These are phyloP conservation scores for Coniferiporia weirii DNA, from an alignment of 1,284 basidiomycete genomes.

Conservation along the genomic window DNA sequence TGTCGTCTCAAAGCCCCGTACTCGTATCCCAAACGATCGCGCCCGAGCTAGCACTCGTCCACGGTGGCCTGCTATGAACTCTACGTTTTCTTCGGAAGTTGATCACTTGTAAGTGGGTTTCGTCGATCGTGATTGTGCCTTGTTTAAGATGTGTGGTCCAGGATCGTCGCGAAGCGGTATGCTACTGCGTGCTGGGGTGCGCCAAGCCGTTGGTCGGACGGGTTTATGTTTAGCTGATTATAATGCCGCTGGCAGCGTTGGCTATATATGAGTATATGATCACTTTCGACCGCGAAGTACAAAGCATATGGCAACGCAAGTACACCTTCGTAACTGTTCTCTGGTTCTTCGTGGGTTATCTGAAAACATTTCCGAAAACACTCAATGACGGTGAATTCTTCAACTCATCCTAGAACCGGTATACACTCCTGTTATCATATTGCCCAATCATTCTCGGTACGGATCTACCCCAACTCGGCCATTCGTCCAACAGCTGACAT, in stretches of 20 bases:
- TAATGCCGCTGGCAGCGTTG: not conserved
- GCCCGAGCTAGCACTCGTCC: not conserved
- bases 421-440: conserved; percentile 3
- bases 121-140: not conserved
- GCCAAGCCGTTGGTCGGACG: not conserved
- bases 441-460: not conserved
- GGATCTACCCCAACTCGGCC: not conserved
- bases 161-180: conserved; percentile 6
- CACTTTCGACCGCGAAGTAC: conserved; percentile 5
- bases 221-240: not conserved
- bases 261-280: conserved; percentile 8
- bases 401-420: not conserved
- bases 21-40: not conserved
- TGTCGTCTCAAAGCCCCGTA: no score
- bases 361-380: not conserved
- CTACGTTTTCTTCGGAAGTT: not conserved
- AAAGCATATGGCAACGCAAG: not conserved
- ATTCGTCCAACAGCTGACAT: not conserved
- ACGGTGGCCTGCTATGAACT: not conserved
- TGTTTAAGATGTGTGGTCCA: not conserved
- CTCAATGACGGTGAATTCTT: not conserved
- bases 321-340: conserved; percentile 1
- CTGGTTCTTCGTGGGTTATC: conserved; percentile 2
- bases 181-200: conserved; percentile 7
- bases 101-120: not conserved